These are phyloP conservation scores for Amanita molliuscula DNA, from an alignment of 768 basidiomycete species.

Conservation along the genomic window DNA sequence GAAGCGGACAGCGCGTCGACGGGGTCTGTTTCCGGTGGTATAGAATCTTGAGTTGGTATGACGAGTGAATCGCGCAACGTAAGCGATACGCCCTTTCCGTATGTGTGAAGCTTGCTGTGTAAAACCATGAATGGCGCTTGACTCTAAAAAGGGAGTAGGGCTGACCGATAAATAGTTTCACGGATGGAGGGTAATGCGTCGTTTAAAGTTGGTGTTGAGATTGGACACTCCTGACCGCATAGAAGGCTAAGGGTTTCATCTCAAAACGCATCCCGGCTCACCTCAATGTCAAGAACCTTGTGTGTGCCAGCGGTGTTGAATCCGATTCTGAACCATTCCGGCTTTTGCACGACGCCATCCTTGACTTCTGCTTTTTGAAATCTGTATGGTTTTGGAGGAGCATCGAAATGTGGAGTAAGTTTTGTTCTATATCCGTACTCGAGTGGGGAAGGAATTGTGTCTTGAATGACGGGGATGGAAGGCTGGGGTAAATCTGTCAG, in stretches of 20 bases:
- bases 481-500: conserved; percentile 40
- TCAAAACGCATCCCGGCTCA: conserved; percentile 24
- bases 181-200: conserved; percentile 51
- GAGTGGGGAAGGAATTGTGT: conserved; percentile 80
- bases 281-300: conserved; percentile 82
- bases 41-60: not conserved
- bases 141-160: not conserved
- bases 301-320: conserved; percentile 75
- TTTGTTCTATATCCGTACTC: conserved; percentile 94
- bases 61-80: conserved; percentile 74
- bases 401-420: conserved; percentile 93
- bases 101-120: conserved; percentile 63
- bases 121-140: conserved; percentile 4
- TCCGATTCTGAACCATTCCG: conserved; percentile 76
- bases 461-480: conserved; percentile 51
- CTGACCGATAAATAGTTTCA: conserved; percentile 58
- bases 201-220: conserved; percentile 78
- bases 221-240: conserved; percentile 73
- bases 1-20: conserved; percentile 27
- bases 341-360: conserved; percentile 20
- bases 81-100: conserved; percentile 83
- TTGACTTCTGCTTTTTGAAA: conserved; percentile 13
- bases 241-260: not conserved
- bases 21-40: conserved; percentile 15
- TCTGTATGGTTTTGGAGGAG: conserved; percentile 39